Evolutionary conservation across 1,284 basidiomycete species (phyloP).

Genomic region (Austroboletus novae-zelandiae): DNA sequence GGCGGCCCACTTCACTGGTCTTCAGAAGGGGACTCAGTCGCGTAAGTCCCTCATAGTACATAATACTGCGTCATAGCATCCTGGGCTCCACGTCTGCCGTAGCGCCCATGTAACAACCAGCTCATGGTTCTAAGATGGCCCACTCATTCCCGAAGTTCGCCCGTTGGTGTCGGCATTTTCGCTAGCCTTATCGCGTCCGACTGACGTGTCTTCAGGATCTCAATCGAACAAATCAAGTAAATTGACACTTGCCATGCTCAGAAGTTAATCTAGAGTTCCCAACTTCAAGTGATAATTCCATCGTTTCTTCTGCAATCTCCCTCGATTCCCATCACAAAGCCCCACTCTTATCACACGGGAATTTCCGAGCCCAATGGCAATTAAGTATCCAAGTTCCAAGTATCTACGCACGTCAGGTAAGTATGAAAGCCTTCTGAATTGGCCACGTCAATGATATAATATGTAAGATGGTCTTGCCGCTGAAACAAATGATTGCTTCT

Average conservation of each 20-base stretch:
- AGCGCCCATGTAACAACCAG: too few species aligned
- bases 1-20: too few species aligned
- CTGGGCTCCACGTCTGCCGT: too few species aligned
- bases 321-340: conserved; percentile 24
- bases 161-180: conserved; percentile 75
- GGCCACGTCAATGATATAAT: conserved; percentile 86
- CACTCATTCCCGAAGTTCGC: conserved; percentile 38
- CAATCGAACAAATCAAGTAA: conserved; percentile 91
- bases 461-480: conserved; percentile 89
- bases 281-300: conserved; percentile 18
- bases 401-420: conserved; percentile 58
- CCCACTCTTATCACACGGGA: conserved; percentile 15
- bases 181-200: conserved; percentile 81
- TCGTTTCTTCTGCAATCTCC: conserved; percentile 20
- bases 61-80: too few species aligned
- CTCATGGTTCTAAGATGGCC: conserved; percentile 27
- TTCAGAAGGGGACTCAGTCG: too few species aligned
- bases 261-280: conserved; percentile 16
- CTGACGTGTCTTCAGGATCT: conserved; percentile 43
- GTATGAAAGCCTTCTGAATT: conserved; percentile 80
- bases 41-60: too few species aligned
- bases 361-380: conserved; percentile 65
- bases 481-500: conserved; percentile 75
- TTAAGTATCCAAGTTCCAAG: conserved; percentile 45
- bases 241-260: conserved; percentile 22